Base-by-base conservation (phyloP, 352 stramenopile species). In the Pilasporangium apinafurcum region DNA sequence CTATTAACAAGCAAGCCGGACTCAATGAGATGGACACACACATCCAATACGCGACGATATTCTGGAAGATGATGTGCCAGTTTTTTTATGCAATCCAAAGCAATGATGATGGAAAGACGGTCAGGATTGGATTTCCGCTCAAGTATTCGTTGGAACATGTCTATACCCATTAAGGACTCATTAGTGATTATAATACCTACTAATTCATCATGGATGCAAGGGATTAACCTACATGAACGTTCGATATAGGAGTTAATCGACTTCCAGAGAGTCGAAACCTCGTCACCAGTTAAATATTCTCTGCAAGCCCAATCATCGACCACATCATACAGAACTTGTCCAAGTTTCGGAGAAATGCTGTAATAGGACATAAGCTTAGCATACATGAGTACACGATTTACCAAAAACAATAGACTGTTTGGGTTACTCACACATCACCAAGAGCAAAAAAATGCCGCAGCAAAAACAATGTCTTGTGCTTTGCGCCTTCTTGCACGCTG, bases 381-480 rank as follows among this genome's bases (percentile, higher is more conserved):
- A n/a, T n/a, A n/a, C n/a, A n/a, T n/a, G n/a, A n/a, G n/a, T n/a
- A n/a, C n/a, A n/a, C n/a, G n/a, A n/a, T n/a, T n/a, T n/a, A n/a
- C n/a, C n/a, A n/a, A n/a, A n/a, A n/a, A n/a, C n/a, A n/a, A n/a
- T n/a, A n/a, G n/a, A n/a, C n/a, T n/a, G n/a, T n/a, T n/a, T n/a
- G n/a, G n/a, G n/a, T n/a, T n/a, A 59, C 35, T 14, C 31, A 59
- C 48, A 25, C 13, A 42, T 59, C 67, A 6, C 74, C 51, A n/a
- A 86, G 25, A 2, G 65, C 44, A 37, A 91, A 88, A 43, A 84
- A 91, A 37, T 91, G 75, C 4, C 70, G 60, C 21, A 91, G 50
- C 3, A 91, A 44, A 32, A 88, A 87, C 2, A 53, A 67, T 2
- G 78, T 91, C 38, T 91, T 91, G 21, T 64, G 68, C 34, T 75